Base-by-base conservation (phyloP, 1,139 yeast genomes). In the Magnusiomyces fungicola region DNA sequence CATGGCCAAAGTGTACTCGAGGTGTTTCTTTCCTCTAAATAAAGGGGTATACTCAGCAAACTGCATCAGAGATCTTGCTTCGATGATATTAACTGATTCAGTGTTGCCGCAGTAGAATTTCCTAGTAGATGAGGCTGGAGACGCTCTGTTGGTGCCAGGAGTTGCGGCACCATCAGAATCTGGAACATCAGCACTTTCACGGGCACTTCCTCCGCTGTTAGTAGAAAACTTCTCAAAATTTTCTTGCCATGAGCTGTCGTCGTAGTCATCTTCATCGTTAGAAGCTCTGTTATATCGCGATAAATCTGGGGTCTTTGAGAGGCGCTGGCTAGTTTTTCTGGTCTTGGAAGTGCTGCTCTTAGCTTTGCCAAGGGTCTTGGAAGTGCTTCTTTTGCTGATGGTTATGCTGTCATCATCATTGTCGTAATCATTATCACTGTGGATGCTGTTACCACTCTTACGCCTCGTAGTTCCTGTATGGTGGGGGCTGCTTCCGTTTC, bases 1-100 rank as follows among this genome's bases (percentile, higher is more conserved):
- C 46, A 46, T 38, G n/a, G 51, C 49, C 22, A 51, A 44, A n/a
- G 39, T 25, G 33, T 48, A 51, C 38, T 45, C 41, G 9, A 51
- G 32, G 27, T 46, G 32, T 2, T 44, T 41, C 12, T 51, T 46
- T 19, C 34, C 16, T 38, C 44, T 48, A 27, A 51, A 51, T 19
- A 25, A 33, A 21, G 53, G 51, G 38, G 38, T 32, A 36, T 51
- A 51, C 12, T 45, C 48, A 16, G 46, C 50, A 32, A 22, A 44
- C 22, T 30, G 25, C 45, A 45, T 48, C 21, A 45, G 25, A 23
- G 45, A 46, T 40, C 22, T 44, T 29, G 50, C 49, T 29, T 49
- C 46, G n/a, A 49, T 42, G 14, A 49, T 32, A 7, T 38, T 39
- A 6, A 48, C 37, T 7, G 30, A 21, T 16, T 22, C 24, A n/a